Evolutionary conservation across 441 rosid species (phyloP).

Genomic region (Populus hybrid): DNA sequence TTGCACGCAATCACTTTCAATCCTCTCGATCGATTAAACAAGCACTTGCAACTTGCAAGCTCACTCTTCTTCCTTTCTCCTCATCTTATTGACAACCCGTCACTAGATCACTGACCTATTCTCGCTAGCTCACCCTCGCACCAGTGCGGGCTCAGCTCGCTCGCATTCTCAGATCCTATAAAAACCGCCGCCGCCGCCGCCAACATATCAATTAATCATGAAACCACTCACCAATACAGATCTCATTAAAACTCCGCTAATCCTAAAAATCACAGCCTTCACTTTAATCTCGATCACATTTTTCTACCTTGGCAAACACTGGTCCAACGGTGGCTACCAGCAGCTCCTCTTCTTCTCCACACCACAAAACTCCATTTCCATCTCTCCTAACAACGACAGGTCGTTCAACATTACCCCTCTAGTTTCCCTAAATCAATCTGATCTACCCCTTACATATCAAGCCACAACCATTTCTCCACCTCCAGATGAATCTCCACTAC

Average conservation of each 20-base stretch:
- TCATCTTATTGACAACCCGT: background rate
- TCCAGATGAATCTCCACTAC: no score
- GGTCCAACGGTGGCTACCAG: conserved; percentile 53
- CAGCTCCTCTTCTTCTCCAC: conserved; percentile 69
- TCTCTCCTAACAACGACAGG: background rate
- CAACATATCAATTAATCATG: no score
- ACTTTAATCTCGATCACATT: conserved; percentile 53
- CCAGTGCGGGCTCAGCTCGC: background rate
- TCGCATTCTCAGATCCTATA: background rate
- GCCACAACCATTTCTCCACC: no score
- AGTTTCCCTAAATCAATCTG: no score
- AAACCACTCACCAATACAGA: no score
- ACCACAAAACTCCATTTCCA: conserved; percentile 15
- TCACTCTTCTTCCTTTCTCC: background rate
- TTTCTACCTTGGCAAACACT: conserved; percentile 88
- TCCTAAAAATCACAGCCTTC: conserved; percentile 57
- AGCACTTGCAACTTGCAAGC: background rate
- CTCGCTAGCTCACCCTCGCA: background rate
- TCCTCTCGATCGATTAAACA: no score
- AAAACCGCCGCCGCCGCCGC: no score
- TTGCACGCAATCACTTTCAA: background rate
- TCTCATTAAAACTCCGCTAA: conserved; percentile 28
- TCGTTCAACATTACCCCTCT: no score
- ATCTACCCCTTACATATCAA: no score
- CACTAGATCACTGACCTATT: background rate